Conservation (phyloP, 2,329 filamentous ascomycete genomes). For the Pseudopyricularia javanii region DNA sequence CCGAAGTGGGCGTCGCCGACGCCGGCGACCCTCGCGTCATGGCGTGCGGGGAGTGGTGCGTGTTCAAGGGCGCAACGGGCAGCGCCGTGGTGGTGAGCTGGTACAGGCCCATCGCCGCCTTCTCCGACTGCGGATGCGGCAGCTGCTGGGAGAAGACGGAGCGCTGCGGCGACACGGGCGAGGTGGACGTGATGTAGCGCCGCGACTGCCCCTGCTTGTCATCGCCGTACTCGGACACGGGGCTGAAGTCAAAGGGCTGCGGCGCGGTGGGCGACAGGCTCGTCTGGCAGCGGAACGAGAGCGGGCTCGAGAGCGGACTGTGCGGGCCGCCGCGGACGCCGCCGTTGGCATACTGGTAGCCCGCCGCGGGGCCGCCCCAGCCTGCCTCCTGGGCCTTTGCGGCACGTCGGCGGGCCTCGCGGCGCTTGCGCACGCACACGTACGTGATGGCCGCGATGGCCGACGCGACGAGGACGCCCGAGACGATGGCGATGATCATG, state of each 20-base stretch:
- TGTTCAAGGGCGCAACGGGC: conserved; percentile 8
- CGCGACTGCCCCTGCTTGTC: conserved; percentile 5
- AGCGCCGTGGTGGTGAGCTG: conserved; percentile 12
- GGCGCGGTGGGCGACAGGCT: conserved; percentile 24
- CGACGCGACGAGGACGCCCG: conserved; percentile 22
- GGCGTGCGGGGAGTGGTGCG: conserved; percentile 1
- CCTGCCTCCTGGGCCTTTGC: neutral
- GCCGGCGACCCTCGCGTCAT: conserved; percentile 4
- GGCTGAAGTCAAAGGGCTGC: conserved; percentile 16
- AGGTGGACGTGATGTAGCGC: neutral
- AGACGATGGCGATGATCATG: conserved; percentile 31
- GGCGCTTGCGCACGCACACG: conserved; percentile 32
- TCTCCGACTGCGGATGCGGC: neutral
- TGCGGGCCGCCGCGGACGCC: neutral
- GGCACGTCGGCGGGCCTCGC: conserved; percentile 1
- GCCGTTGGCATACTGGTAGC: neutral
- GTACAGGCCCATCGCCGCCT: conserved; percentile 7
- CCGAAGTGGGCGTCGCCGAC: conserved; percentile 13
- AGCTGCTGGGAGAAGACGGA: neutral
- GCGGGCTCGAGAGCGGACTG: neutral
- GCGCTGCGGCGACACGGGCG: neutral
- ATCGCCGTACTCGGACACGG: conserved; percentile 13
- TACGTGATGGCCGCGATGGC: conserved; percentile 25
- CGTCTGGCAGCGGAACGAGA: conserved; percentile 37
- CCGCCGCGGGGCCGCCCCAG: neutral